Evolutionary conservation across 108 stramenopile species (phyloP).

Genomic region (Cyclotella baltica): DNA sequence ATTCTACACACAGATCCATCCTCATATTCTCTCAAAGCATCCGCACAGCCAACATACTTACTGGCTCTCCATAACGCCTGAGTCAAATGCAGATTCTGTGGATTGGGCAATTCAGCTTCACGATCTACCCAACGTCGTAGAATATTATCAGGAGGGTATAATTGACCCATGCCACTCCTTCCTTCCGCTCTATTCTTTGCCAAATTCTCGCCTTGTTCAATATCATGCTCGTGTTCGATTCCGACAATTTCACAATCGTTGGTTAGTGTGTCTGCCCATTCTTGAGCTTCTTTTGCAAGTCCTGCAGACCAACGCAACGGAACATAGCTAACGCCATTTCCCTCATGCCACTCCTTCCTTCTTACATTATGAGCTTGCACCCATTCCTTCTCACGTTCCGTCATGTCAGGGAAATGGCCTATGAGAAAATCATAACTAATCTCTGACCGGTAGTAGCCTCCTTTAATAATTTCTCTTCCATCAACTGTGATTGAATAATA

Average conservation of each 20-base stretch:
- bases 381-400: slow-evolving; percentile 34
- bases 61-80: slow-evolving; percentile 41
- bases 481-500: slow-evolving; percentile 22
- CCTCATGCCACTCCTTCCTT: slow-evolving; percentile 38
- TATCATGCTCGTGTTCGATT: slow-evolving; percentile 21
- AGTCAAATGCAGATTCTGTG: slow-evolving; percentile 33
- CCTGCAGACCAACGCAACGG: slow-evolving; percentile 40
- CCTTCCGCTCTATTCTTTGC: slow-evolving; percentile 20
- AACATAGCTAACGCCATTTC: slow-evolving; percentile 29
- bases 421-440: slow-evolving; percentile 30
- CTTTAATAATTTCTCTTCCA: slow-evolving; percentile 29
- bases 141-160: slow-evolving; percentile 45
- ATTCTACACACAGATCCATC: slow-evolving; percentile 42
- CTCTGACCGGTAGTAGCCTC: slow-evolving; percentile 14
- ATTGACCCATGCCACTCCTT: slow-evolving; percentile 13
- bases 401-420: slow-evolving; percentile 43
- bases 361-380: slow-evolving; percentile 39
- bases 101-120: slow-evolving; percentile 22
- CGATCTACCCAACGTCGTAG: slow-evolving; percentile 38
- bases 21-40: slow-evolving; percentile 23
- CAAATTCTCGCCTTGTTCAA: slow-evolving; percentile 36
- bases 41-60: slow-evolving; percentile 46
- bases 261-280: slow-evolving; percentile 34
- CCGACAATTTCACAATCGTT: slow-evolving; percentile 21
- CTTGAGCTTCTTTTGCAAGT: slow-evolving; percentile 27